These are phyloP conservation scores for Suaeda aralocaspica DNA, from an alignment of 148 eudicot genomes.

Conservation along the genomic window DNA sequence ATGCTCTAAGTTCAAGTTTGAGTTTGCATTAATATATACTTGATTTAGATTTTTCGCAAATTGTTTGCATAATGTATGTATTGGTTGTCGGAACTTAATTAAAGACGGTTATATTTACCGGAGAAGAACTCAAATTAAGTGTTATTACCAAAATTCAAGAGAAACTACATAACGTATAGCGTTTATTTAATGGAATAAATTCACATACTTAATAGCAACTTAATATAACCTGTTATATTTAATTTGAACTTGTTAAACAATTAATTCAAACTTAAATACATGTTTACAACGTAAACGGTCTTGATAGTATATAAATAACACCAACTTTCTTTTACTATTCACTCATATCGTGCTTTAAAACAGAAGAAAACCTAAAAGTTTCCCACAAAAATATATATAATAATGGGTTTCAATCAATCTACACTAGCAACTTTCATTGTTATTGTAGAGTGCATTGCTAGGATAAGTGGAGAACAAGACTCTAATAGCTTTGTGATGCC, in stretches of 20 bases:
- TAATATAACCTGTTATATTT: neutral
- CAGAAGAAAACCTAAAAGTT: neutral
- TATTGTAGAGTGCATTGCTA: neutral
- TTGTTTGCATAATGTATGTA: neutral
- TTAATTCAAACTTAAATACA: neutral
- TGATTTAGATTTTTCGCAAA: neutral
- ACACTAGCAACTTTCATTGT: neutral
- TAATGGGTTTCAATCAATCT: neutral
- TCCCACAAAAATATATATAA: neutral
- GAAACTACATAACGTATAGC: neutral
- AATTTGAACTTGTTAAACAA: neutral
- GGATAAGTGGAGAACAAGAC: neutral
- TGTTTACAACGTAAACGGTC: neutral
- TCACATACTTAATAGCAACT: neutral
- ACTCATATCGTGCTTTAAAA: no score
- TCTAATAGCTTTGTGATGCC: neutral
- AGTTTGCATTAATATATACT: neutral
- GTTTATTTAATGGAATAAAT: no score
- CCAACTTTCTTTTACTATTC: neutral
- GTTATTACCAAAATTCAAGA: neutral
- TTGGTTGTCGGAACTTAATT: neutral
- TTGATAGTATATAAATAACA: neutral
- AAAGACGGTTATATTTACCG: no score
- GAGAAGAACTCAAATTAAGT: no score
- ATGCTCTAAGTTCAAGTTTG: neutral